A percentile compares a stretch with the other conserved stretches of the same genome.
Conservation (phyloP, 2,329 filamentous ascomycete species). For the Colletotrichum navitas region DNA sequence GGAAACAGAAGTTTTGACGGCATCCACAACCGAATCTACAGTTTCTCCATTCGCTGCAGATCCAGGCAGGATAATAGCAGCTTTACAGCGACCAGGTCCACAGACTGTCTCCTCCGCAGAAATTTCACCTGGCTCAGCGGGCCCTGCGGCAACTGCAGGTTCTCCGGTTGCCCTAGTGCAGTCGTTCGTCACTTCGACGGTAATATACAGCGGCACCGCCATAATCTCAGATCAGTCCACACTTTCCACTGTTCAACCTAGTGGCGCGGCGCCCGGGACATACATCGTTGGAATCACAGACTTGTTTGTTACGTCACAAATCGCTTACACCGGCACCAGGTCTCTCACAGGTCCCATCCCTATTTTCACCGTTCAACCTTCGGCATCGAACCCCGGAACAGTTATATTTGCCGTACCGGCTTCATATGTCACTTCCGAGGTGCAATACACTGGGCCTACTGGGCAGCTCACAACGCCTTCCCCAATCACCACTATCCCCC, state of each 20-base stretch:
- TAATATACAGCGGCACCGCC: background rate
- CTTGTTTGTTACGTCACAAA: conserved; percentile 15
- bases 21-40: conserved; percentile 10
- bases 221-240: conserved; percentile 1
- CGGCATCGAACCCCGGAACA: conserved; percentile 21
- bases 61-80: conserved; percentile 25
- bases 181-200: conserved; percentile 18
- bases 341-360: conserved; percentile 3
- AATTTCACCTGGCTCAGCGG: background rate
- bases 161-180: background rate
- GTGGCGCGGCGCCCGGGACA: conserved; percentile 19
- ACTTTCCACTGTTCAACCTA: conserved; percentile 15
- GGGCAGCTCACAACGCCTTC: conserved; percentile 14
- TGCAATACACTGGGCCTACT: conserved; percentile 6
- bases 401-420: conserved; percentile 22
- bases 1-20: conserved; percentile 12
- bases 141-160: too few species aligned
- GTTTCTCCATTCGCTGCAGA: background rate
- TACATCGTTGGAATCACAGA: conserved; percentile 20
- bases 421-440: conserved; percentile 28
- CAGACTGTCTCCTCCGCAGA: background rate
- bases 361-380: conserved; percentile 21
- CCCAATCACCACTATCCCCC: conserved; percentile 23
- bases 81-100: background rate
- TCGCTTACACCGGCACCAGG: conserved; percentile 5